These are phyloP conservation scores for Panellus pusillus DNA, from an alignment of 768 basidiomycete species.

Conservation along the genomic window DNA sequence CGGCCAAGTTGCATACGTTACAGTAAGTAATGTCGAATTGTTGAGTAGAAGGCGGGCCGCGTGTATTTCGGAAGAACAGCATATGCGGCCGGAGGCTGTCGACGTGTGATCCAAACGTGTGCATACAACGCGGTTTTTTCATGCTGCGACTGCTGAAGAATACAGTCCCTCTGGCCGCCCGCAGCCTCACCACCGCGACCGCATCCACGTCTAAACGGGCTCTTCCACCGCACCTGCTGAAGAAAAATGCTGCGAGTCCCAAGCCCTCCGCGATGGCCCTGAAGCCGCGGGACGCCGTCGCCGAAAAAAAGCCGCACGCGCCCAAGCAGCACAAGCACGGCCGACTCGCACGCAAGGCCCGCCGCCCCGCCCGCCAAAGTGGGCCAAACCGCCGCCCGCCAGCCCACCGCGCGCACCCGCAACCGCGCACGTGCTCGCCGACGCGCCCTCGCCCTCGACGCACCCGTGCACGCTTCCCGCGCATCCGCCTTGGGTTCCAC, in stretches of 20 bases:
- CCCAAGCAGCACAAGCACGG: conserved; percentile 14
- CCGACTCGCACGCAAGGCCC: conserved; percentile 17
- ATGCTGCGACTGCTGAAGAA: conserved; percentile 10
- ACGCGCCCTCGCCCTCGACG: background rate
- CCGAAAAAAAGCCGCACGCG: conserved; percentile 1
- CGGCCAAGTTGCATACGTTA: too few relatives aligned
- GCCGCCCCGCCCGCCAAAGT: conserved; percentile 4
- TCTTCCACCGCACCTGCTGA: background rate
- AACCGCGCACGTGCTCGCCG: background rate
- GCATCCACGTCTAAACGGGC: background rate
- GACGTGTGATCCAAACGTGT: too few relatives aligned
- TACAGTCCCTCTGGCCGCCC: background rate
- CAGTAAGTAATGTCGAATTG: too few relatives aligned
- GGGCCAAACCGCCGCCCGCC: conserved; percentile 12
- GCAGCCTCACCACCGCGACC: conserved; percentile 1
- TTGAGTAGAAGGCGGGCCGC: too few relatives aligned
- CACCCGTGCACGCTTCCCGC: conserved; percentile 8
- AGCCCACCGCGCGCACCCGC: background rate
- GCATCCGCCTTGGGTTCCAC: conserved; percentile 19
- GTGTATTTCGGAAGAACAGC: too few relatives aligned
- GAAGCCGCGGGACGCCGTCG: background rate
- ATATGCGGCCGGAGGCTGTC: too few relatives aligned
- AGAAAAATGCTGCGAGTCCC: background rate
- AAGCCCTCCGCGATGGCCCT: background rate
- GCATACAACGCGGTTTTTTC: conserved; percentile 2